These are phyloP conservation scores for Debaryomycetaceae sp. DNA, from an alignment of 1,139 yeast genomes.

Conservation along the genomic window DNA sequence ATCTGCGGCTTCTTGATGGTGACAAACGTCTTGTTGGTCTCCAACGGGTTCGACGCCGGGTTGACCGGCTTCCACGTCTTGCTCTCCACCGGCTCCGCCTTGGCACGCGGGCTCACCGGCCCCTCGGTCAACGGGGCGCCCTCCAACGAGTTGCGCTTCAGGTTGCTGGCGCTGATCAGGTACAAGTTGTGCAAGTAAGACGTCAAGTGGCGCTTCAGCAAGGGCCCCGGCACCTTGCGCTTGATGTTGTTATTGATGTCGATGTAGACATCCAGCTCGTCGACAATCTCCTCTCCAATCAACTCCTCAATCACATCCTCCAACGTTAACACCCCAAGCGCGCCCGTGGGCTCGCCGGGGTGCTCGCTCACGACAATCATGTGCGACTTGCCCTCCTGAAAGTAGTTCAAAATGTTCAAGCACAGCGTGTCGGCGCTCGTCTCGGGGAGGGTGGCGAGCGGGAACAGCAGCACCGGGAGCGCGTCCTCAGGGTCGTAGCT, in stretches of 20 bases:
- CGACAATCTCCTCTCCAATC: constrained; percentile 96
- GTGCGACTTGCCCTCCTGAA: constrained; percentile 97
- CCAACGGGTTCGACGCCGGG: constrained; percentile 77
- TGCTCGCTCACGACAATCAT: constrained; percentile 88
- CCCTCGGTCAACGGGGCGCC: constrained; percentile 11
- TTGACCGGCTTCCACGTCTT: constrained; percentile 54
- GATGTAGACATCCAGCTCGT: constrained; percentile 92
- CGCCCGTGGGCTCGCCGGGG: constrained; percentile 88
- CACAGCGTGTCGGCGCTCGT: constrained; percentile 91
- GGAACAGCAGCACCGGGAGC: constrained; percentile 87
- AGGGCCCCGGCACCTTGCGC: constrained; percentile 80
- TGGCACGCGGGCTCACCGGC: constrained; percentile 1
- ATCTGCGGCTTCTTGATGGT: constrained; percentile 56
- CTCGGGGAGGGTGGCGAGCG: constrained; percentile 93
- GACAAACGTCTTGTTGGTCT: constrained; percentile 65
- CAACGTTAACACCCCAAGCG: constrained; percentile 84
- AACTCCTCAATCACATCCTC: constrained; percentile 97
- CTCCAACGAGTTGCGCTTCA: constrained; percentile 40
- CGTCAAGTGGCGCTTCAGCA: constrained; percentile 67
- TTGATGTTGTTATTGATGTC: constrained; percentile 87
- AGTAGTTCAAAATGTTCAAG: constrained; percentile 86
- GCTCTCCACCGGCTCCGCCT: constrained; percentile 9
- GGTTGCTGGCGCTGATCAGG: constrained; percentile 27
- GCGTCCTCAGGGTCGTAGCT: constrained; percentile 97
- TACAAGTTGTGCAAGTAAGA: constrained; percentile 62